Evolutionary conservation across 2,329 filamentous ascomycete genomes (phyloP), one percentile per base, ranked within the genome.

Genomic region (Ceratocystis ficicola): DNA sequence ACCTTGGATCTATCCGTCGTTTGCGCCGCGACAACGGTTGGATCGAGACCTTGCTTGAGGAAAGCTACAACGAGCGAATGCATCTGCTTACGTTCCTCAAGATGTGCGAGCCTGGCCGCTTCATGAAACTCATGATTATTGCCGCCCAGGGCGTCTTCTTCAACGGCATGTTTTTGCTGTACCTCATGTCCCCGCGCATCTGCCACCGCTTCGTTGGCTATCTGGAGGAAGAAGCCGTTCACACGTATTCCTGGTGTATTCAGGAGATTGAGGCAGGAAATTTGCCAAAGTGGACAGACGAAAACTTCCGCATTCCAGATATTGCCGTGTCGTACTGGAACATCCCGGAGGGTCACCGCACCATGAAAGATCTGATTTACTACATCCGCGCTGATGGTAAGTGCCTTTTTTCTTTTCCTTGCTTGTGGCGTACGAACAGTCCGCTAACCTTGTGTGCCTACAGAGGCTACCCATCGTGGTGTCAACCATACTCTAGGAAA

Each of bases 161-260:
- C 83, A 99, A 99, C 77, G 83, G 85, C 69, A 84, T 97, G 74
- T 97, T 99, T 80, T 68, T 96, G 69, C 82, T 87, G 60, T 97
- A 97, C 76, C 85, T 99, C 44, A 72, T 96, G 68, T 90, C 87
- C 1, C 93, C 94, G 5, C 85, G 86, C 68, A 93, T 90, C 69
- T 93, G 89, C 72, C 94, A 99, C 75, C 87, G 94, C 57, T 97
- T 99, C 75, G 92, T 97, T 64, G 94, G 92, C 1, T 97, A 97
- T 71, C 84, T 99, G 12, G 94, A 99, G 76, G 94, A 99, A 75
- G 94, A 99, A 76, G 94, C 94, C 7, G 93, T 97, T 1, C 83
- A 95, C 73, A 99, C 94, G 0, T 99, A 99, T 78, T 94, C 90
- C 0, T 86, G 91, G 62, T 89, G 90, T 68, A 88, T 97, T 71